Evolutionary conservation across 108 stramenopile species (phyloP), one percentile per base, ranked within the genome.

Genomic region (Poteriospumella lacustris): DNA sequence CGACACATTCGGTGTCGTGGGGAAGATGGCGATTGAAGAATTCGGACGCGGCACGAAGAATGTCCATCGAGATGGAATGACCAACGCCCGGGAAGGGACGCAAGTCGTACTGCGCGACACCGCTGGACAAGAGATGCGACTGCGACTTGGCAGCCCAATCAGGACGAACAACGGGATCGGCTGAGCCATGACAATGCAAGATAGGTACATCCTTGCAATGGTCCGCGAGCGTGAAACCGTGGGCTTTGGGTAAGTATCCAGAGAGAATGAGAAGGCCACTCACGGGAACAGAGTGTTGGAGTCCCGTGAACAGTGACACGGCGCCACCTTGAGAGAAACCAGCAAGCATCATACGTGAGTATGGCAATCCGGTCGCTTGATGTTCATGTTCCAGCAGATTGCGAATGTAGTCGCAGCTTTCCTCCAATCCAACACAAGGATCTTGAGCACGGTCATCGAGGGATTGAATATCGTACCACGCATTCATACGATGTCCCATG

Each of bases 321-420:
- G 94, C 93, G 0, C 92, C 96, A 2, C 96, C 96, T 82, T 97
- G 96, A 12, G 83, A 85, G 79, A 97, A 97, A 36, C 96, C 96
- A 28, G 91, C 92, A 75, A 97, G 78, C 1, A 92, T 89, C 90
- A 97, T 94, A 3, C 94, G 92, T 58, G 67, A 77, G 78, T 90
- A 91, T 0, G 93, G 91, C 15, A 97, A 76, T 9, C 92, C 92
- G 1, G 33, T 58, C 0, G 42, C 52, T 39, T 85, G 87, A 59
- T 91, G 85, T 60, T 97, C 93, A 39, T 86, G 68, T 64, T 85
- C 58, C 24, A 95, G 43, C 44, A 95, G 84, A 0, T 52, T 38
- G 41, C 72, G 59, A 34, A 95, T 82, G 0, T 77, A 62, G 38
- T 68, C 75, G 47, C 78, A 80, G 0, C 87, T 88, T 44, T 88